These are phyloP conservation scores for Aspergillus cavernicola DNA, from an alignment of 495 filamentous ascomycete genomes.

Conservation along the genomic window DNA sequence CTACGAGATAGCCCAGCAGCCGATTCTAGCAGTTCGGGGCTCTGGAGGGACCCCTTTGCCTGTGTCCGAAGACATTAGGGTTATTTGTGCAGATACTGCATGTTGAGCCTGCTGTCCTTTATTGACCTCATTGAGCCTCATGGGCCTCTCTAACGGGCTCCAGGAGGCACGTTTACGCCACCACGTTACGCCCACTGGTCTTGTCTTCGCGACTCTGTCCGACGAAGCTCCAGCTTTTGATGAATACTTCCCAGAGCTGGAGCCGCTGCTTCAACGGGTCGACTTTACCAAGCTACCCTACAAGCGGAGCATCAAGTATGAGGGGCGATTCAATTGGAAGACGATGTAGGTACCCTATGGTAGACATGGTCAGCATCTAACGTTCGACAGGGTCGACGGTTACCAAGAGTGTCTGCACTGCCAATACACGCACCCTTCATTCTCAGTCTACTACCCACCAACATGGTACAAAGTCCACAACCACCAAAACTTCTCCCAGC, in stretches of 20 bases:
- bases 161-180: constrained; percentile 32
- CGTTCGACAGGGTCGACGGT: constrained; percentile 48
- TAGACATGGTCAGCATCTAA: background rate
- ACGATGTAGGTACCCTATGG: constrained; percentile 47
- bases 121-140: background rate
- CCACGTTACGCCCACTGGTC: constrained; percentile 52
- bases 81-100: constrained; percentile 39
- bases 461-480: constrained; percentile 57
- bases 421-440: constrained; percentile 61
- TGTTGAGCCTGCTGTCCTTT: background rate
- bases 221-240: constrained; percentile 49
- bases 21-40: constrained; percentile 41
- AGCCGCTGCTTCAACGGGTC: constrained; percentile 47
- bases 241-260: constrained; percentile 54
- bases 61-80: constrained; percentile 33
- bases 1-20: constrained; percentile 55
- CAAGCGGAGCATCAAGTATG: constrained; percentile 53
- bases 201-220: constrained; percentile 52
- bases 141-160: background rate
- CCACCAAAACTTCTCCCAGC: constrained; percentile 55
- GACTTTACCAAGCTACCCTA: constrained; percentile 57
- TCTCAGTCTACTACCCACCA: constrained; percentile 55
- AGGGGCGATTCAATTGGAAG: constrained; percentile 62
- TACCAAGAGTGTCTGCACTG: constrained; percentile 63
- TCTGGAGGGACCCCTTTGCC: constrained; percentile 30